Evolutionary conservation across 768 basidiomycete genomes (phyloP).

Genomic region (Mrakia hoshinonis): DNA sequence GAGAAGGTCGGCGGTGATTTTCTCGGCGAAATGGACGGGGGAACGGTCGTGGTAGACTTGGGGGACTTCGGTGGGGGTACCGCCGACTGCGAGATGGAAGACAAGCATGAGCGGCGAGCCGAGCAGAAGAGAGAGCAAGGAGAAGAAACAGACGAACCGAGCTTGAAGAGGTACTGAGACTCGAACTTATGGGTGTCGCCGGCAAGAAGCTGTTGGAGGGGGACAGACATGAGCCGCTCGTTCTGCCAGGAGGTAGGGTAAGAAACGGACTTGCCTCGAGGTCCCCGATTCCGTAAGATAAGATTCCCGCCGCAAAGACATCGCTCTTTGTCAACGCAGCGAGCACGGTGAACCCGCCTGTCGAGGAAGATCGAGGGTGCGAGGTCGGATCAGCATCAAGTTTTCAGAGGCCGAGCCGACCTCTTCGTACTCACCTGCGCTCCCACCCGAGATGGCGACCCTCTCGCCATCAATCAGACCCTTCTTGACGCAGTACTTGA

Average conservation of each 20-base stretch:
- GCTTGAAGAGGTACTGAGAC: conserved; percentile 32
- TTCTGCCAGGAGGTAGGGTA: background rate
- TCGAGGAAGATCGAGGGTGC: background rate
- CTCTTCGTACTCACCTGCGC: conserved; percentile 47
- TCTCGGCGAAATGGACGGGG: conserved; percentile 55
- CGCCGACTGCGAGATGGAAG: conserved; percentile 48
- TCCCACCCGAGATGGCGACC: conserved; percentile 60
- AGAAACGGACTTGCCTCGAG: conserved; percentile 37
- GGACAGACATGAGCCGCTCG: background rate
- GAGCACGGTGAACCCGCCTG: conserved; percentile 62
- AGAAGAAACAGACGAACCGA: conserved; percentile 48
- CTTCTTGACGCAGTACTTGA: conserved; percentile 47
- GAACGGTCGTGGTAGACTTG: conserved; percentile 55
- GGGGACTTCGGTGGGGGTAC: conserved; percentile 49
- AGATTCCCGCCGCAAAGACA: conserved; percentile 57
- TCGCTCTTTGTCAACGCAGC: conserved; percentile 44
- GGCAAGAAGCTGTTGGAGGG: background rate
- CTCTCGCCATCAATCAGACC: conserved; percentile 57
- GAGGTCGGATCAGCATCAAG: too few species aligned
- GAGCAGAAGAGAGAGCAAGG: conserved; percentile 43
- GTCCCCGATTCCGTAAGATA: conserved; percentile 63
- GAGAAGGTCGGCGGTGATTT: conserved; percentile 56
- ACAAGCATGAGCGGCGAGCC: background rate
- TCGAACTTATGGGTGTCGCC: conserved; percentile 55
- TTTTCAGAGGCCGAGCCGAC: too few species aligned